Base-by-base conservation (phyloP, 176 grass and related monocot genomes). In the Coix lacrymajobi region DNA sequence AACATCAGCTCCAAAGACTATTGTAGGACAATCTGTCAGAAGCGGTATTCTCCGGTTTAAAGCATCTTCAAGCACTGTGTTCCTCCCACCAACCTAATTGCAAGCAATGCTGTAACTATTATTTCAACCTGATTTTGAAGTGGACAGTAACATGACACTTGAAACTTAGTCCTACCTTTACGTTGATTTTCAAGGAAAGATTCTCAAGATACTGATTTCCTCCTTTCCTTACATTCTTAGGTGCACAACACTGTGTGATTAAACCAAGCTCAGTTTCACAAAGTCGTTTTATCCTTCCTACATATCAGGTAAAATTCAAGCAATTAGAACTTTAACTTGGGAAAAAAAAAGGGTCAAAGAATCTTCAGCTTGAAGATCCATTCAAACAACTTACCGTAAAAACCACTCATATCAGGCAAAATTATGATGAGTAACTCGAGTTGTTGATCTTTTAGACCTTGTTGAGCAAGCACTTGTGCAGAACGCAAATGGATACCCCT, bases 141-240 rank as follows among this genome's bases (percentile, higher is more conserved):
- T 73, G 29, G 9, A 33, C 22, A 52, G 22, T 31, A 49, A 46
- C 26, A 51, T 19, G 6, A 0, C 14, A 31, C 4, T 49, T 11
- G 8, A 48, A 48, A 74, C 9, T 22, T 39, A 14, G 16, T 44
- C 83, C 22, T 77, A 98, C 92, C 96, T 98, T 98, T 24, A 90
- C 87, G 26, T 98, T 98, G 56, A 98, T 98, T 91, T 98, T 98
- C 45, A 95, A 62, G 43, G 91, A 85, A 34, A 93, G 81, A 82
- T 98, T 95, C 87, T 92, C 76, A 45, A 92, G 82, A 71, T 82
- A 95, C 15, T 92, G 83, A 26, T 84, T 81, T 7, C 62, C 89
- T 67, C 88, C 88, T 78, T 88, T 94, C 14, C 58, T 62, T 66
- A 89, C 66, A 69, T 92, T 95, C 31, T 29, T 90, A 33, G 93